phyloP scores from a whole-genome alignment of 208 protist genomes.

The Leishmania mexicana region DNA sequence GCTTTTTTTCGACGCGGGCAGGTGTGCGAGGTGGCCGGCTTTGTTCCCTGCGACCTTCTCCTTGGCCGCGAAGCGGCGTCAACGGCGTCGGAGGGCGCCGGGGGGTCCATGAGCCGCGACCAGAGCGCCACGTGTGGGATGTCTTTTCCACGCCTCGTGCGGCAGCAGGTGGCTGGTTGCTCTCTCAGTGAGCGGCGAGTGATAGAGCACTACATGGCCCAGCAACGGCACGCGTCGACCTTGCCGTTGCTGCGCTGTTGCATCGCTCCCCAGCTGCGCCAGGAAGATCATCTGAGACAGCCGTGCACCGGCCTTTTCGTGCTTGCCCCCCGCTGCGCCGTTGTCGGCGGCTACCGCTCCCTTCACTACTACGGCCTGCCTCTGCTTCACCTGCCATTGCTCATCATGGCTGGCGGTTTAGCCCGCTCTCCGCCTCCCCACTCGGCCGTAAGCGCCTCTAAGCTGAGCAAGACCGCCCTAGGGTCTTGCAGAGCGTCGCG shows the following conservation, averaged over 20 bases:
- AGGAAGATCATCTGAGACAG: background rate
- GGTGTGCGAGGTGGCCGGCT: conserved; percentile 34
- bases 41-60: conserved; percentile 7
- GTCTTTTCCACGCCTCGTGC: conserved; percentile 2
- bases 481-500: too few relatives aligned
- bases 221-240: conserved; percentile 24
- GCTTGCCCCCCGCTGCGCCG: conserved; percentile 27
- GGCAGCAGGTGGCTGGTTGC: conserved; percentile 10
- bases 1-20: conserved; percentile 1
- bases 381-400: conserved; percentile 50
- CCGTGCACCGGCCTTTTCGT: conserved; percentile 11
- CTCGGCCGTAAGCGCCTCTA: background rate
- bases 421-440: background rate
- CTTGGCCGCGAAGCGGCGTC: background rate
- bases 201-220: conserved; percentile 23
- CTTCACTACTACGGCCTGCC: conserved; percentile 71
- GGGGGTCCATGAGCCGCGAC: background rate
- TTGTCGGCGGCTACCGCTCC: conserved; percentile 59
- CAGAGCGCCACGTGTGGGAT: background rate
- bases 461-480: background rate
- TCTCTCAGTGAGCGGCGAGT: background rate
- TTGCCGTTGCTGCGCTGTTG: conserved; percentile 41
- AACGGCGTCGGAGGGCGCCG: background rate
- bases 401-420: conserved; percentile 20
- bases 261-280: background rate